Base-by-base conservation (phyloP, 352 stramenopile genomes). In the Phytophthora crassamura region DNA sequence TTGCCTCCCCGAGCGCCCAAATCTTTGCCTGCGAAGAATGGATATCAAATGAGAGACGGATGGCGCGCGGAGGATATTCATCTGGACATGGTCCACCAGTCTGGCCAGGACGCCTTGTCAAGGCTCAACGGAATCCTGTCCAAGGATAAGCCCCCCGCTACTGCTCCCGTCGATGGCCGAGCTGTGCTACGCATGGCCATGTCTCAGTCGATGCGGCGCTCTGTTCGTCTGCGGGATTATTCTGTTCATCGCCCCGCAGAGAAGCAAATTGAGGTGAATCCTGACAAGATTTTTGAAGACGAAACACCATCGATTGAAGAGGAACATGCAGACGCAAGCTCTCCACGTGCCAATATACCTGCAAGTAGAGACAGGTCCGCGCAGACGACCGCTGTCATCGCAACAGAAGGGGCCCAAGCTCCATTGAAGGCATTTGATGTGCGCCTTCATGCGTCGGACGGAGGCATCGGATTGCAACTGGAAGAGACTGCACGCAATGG, bases 251-350 rank as follows among this genome's bases (percentile, higher is more conserved):
- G 51, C 11, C 33, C 61, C 1, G 39, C 40, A 4, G 70, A 81
- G 15, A 69, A 80, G 14, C 46, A 71, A 18, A 59, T 79, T n/a
- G 71, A 88, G 3, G 62, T 92, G 30, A 86, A 93, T 30, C 80
- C 72, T 14, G 80, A 93, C 64, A 76, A 62, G 22, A 93, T 93
- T 54, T 93, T 93, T 58, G 63, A 82, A 64, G 81, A 87, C 46
- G 40, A 74, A 60, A 20, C 55, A 14, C 22, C 53, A 50, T 38
- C n/a, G 8, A 60, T 62, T 38, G 36, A 60, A 48, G 63, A 66
- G 16, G 45, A 59, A 18, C 20, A 56, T 48, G 35, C 39, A 14
- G 18, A 11, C 11, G 9, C 33, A 35, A 38, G n/a, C 20, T 7
- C 33, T 33, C 7, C 16, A 18, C 36, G 40, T 49, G 3, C 35